phyloP scores from a whole-genome alignment of 2,329 filamentous ascomycete genomes.

The Pestalotiopsis sp. region DNA sequence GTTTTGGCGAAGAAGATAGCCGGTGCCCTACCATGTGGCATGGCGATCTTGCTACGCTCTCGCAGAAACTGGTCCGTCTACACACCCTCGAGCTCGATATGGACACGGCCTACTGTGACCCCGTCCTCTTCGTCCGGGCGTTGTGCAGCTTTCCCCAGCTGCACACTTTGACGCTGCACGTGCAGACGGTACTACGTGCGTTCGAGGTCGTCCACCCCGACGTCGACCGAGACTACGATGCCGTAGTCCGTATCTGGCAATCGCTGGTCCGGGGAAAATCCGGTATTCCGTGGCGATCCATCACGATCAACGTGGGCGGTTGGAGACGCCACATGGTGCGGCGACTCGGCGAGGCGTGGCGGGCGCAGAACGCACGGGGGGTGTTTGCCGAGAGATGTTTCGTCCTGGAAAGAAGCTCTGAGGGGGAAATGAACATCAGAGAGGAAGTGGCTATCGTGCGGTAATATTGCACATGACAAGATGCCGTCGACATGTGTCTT shows the following conservation, averaged over 20 bases:
- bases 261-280: conserved; percentile 34
- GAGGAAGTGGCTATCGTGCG: conserved; percentile 26
- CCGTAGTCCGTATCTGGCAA: conserved; percentile 36
- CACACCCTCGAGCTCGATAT: conserved; percentile 50
- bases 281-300: conserved; percentile 37
- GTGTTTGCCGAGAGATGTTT: conserved; percentile 52
- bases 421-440: conserved; percentile 21
- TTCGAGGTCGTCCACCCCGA: conserved; percentile 28
- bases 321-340: conserved; percentile 49
- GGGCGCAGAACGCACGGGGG: conserved; percentile 40
- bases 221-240: conserved; percentile 40
- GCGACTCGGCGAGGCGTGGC: conserved; percentile 44
- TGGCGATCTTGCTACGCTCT: conserved; percentile 36
- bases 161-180: conserved; percentile 44
- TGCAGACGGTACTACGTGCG: conserved; percentile 44
- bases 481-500: too few relatives aligned
- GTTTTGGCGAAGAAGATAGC: conserved; percentile 45
- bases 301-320: conserved; percentile 51
- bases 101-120: conserved; percentile 41
- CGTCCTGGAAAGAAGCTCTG: conserved; percentile 34
- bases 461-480: not conserved
- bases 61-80: conserved; percentile 33
- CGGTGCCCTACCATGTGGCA: conserved; percentile 44
- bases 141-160: conserved; percentile 43
- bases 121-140: conserved; percentile 38